These are phyloP conservation scores for Arabidopsis arenosa DNA, from an alignment of 345 rosid species.

Conservation along the genomic window DNA sequence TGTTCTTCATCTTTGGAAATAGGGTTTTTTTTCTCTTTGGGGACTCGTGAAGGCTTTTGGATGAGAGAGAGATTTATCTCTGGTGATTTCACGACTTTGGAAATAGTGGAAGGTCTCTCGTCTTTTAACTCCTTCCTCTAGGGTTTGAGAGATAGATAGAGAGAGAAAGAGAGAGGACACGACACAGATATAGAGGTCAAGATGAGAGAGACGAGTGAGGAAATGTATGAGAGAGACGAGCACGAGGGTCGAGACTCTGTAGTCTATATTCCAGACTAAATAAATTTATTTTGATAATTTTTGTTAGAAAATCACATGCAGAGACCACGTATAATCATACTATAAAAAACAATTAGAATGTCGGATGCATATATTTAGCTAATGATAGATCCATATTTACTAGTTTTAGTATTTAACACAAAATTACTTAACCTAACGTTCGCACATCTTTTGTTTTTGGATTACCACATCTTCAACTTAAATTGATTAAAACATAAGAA, in stretches of 20 bases:
- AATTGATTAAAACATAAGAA: too few species aligned
- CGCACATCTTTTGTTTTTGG: not conserved
- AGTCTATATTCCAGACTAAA: constrained; percentile 27
- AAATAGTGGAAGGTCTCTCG: constrained; percentile 51
- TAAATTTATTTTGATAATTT: not conserved
- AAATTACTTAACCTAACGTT: not conserved
- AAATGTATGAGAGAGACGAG: constrained; percentile 38
- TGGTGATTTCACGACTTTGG: constrained; percentile 50
- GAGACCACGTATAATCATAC: constrained; percentile 41
- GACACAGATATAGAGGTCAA: constrained; percentile 72
- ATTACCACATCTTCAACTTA: not conserved
- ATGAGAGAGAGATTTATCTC: constrained; percentile 10
- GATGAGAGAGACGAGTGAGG: constrained; percentile 47
- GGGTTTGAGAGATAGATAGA: constrained; percentile 41
- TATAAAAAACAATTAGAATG: constrained; percentile 41
- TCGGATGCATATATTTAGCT: constrained; percentile 15
- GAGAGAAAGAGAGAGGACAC: constrained; percentile 37
- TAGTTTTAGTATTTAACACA: constrained; percentile 6
- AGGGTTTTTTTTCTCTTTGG: constrained; percentile 30
- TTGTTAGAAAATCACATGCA: constrained; percentile 44
- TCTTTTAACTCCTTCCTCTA: constrained; percentile 31
- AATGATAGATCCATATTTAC: not conserved
- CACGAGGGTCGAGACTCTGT: constrained; percentile 55
- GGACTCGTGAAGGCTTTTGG: constrained; percentile 45
- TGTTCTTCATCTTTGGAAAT: constrained; percentile 49